Conservation (phyloP, 345 rosid species). For the Crucihimalaya himalaica region DNA sequence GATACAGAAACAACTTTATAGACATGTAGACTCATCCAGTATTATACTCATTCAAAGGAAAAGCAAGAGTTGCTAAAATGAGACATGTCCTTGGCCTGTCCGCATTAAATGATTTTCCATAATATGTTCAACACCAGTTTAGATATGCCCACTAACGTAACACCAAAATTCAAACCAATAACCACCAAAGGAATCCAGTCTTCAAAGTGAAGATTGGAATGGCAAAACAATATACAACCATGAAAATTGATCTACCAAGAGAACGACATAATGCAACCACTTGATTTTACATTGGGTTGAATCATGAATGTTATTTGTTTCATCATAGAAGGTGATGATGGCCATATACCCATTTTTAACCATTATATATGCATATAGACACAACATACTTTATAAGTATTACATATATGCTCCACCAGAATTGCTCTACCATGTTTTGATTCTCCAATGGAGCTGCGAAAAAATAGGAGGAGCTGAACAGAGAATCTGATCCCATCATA, state of each 20-base stretch:
- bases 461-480: background rate
- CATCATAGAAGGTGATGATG: slow-evolving; percentile 5
- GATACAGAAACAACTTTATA: background rate
- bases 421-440: slow-evolving; percentile 8
- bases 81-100: background rate
- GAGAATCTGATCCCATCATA: slow-evolving; percentile 34
- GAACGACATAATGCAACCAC: background rate
- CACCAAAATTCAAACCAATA: background rate
- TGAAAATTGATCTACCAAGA: background rate
- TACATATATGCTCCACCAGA: slow-evolving; percentile 16
- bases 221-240: background rate
- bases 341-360: background rate
- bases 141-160: background rate
- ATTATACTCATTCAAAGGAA: background rate
- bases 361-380: background rate
- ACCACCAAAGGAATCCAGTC: background rate
- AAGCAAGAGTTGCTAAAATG: background rate
- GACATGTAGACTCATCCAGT: background rate
- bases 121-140: too few species aligned
- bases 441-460: slow-evolving; percentile 5
- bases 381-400: slow-evolving; percentile 1
- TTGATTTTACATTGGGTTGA: slow-evolving; percentile 10
- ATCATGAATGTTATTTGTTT: background rate
- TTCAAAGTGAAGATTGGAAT: background rate
- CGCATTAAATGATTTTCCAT: too few species aligned